Base-by-base conservation (phyloP, 108 stramenopile species). In the Cyclotella distinguenda region DNA sequence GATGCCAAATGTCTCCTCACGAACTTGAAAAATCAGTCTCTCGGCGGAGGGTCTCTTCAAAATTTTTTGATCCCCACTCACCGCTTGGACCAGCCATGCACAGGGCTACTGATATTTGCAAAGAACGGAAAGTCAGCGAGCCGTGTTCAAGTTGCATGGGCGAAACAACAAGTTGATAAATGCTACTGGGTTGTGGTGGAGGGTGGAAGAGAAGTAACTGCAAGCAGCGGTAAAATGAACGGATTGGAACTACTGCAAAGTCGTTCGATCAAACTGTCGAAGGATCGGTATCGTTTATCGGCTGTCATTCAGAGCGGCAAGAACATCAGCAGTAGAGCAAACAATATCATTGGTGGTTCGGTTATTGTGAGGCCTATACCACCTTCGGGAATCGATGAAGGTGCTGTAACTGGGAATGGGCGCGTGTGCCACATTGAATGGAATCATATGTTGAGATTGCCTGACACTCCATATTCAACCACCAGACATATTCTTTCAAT, bases 1-100 rank as follows among this genome's bases (percentile, higher is more conserved):
- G 65, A 75, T 59, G 59, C 60, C 19, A 89, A 90, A 56, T 90
- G 88, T 60, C 57, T 94, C 15, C 59, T 94, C 5, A 64, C 83
- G 0, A 65, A 87, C 40, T 74, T 90, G 6, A 70, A 84, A 70
- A 34, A 50, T 8, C 64, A 81, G 46, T 22, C 55, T 48, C 65
- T 87, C 22, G 91, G 91, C 4, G 91, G 91, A 43, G 91, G 91
- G 15, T 73, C 77, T 30, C 70, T 72, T 22, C 69, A 82, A 11
- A 71, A 88, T 43, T 94, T 89, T 66, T 58, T 94, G 32, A 52
- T 71, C 11, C 89, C 92, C 0, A 66, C 90, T 31, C 92, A 94
- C 63, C 81, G 92, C 25, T 50, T 94, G 9, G 92, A 94, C 81
- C 92, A 94, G 57, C 92, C 92, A 9, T 94, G 92, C 65, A 82